Evolutionary conservation across 2,329 filamentous ascomycete species (phyloP).

Genomic region (Hypoxylon sp.): DNA sequence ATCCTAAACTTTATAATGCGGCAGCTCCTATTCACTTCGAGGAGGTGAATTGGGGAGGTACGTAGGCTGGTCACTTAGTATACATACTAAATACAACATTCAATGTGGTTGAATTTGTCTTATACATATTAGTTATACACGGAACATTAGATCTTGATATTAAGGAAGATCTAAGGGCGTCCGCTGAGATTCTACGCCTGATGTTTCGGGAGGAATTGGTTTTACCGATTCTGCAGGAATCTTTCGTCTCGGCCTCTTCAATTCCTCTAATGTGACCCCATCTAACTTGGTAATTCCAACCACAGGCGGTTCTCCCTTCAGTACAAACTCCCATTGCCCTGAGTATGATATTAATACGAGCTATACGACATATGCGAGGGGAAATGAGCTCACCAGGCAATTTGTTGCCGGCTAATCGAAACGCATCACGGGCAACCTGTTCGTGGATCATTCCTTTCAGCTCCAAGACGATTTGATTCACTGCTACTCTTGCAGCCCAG

Average conservation of each 20-base stretch:
- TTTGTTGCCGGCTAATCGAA: conserved; percentile 94
- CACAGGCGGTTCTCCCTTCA: conserved; percentile 88
- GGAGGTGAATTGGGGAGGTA: background rate
- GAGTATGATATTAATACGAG: conserved; percentile 35
- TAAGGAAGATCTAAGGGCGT: conserved; percentile 48
- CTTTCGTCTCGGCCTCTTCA: conserved; percentile 84
- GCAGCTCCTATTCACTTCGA: background rate
- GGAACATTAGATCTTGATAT: conserved; percentile 9
- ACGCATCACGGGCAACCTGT: conserved; percentile 92
- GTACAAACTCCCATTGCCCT: conserved; percentile 93
- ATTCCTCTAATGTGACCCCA: conserved; percentile 83
- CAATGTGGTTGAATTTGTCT: conserved; percentile 12
- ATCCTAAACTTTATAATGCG: background rate
- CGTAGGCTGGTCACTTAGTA: background rate
- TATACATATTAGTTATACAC: conserved; percentile 37
- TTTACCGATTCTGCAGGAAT: conserved; percentile 63
- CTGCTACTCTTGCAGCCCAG: conserved; percentile 91
- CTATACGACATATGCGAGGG: background rate
- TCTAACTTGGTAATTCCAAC: conserved; percentile 94
- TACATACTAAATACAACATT: conserved; percentile 4
- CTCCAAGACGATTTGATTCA: conserved; percentile 94
- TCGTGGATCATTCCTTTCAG: conserved; percentile 94
- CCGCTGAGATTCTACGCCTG: conserved; percentile 36
- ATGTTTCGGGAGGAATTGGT: conserved; percentile 39
- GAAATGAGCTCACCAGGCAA: conserved; percentile 78